Base-by-base conservation (phyloP, 2,329 filamentous ascomycete genomes). In the Trichoderma brevicompactum region DNA sequence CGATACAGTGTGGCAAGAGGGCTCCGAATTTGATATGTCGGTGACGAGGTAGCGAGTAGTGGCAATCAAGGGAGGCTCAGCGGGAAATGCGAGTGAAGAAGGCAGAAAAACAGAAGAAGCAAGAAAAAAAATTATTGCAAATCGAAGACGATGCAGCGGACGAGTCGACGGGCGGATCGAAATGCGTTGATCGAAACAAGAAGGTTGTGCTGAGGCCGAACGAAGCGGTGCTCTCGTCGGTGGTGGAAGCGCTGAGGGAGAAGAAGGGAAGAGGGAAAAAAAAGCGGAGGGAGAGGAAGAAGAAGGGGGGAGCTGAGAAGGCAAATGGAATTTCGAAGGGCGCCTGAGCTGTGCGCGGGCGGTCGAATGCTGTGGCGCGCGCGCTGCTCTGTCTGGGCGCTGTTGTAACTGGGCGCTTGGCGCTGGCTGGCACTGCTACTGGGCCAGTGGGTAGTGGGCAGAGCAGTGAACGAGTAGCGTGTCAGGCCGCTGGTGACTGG, bases 211-310 rank as follows among this genome's bases (percentile, higher is more conserved):
- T 65, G 54, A 69, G 52, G 44, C 54, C 54, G 53, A 61, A 59
- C 60, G 60, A 60, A 59, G 65, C 61, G 61, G 52, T 64, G 68
- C 65, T 65, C 67, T 62, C 65, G 56, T 56, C 66, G 67, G 68
- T 65, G 43, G 2, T 41, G 60, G 55, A 62, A 46, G 58, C 19
- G 38, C 53, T 64, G 49, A 50, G 49, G 50, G 56, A 58, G 59
- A 53, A 40, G 49, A 49, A 52, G 44, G 52, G 41, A 56, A 55
- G 65, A 60, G 32, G 28, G 58, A 41, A 53, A 62, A 61, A 64
- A 54, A 65, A 56, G 55, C 28, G 46, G 66, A 65, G 36, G 60
- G 49, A 54, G 50, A 46, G 28, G 17, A 64, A 32, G 36, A 15
- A n/a, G 40, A 17, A 34, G 40, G 38, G 52, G 36, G 10, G 17